phyloP scores from a whole-genome alignment of 208 protist genomes.

The Acanthamoeba quina region DNA sequence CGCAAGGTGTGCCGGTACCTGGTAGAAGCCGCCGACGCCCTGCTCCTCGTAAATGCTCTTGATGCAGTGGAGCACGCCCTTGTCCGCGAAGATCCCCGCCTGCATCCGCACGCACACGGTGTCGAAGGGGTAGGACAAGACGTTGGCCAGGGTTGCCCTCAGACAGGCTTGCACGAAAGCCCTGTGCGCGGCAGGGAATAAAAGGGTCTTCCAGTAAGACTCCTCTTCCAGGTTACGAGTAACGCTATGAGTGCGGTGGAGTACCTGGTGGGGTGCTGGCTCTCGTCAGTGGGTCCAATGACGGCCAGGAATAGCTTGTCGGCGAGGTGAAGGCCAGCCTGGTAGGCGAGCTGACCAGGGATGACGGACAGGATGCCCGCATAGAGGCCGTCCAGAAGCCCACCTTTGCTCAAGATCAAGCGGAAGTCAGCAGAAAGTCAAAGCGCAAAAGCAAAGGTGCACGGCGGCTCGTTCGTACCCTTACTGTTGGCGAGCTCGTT shows the following conservation, averaged over 20 bases:
- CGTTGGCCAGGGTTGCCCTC: background rate
- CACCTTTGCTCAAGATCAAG: background rate
- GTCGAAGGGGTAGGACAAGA: slow-evolving; percentile 31
- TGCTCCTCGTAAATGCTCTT: slow-evolving; percentile 32
- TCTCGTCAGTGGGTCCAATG: background rate
- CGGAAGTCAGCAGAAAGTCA: too few species aligned
- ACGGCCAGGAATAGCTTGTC: background rate
- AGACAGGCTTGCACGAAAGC: slow-evolving; percentile 13
- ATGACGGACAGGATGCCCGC: background rate
- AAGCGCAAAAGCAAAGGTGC: background rate
- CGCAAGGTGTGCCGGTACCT: background rate
- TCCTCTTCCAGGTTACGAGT: too few species aligned
- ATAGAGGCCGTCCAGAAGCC: background rate
- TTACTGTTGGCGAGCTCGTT: slow-evolving; percentile 4
- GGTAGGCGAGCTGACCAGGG: slow-evolving; percentile 7
- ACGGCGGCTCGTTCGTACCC: background rate
- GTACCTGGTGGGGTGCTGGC: slow-evolving; percentile 8
- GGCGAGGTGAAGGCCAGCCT: background rate
- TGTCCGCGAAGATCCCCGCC: background rate
- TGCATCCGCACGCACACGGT: slow-evolving; percentile 36
- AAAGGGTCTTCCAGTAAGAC: background rate
- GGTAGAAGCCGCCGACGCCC: slow-evolving; percentile 25
- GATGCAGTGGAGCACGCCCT: slow-evolving; percentile 3
- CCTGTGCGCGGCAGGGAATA: background rate
- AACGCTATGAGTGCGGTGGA: too few species aligned